Evolutionary conservation across 2,329 filamentous ascomycete genomes (phyloP).

Genomic region (Fusarium nanum): DNA sequence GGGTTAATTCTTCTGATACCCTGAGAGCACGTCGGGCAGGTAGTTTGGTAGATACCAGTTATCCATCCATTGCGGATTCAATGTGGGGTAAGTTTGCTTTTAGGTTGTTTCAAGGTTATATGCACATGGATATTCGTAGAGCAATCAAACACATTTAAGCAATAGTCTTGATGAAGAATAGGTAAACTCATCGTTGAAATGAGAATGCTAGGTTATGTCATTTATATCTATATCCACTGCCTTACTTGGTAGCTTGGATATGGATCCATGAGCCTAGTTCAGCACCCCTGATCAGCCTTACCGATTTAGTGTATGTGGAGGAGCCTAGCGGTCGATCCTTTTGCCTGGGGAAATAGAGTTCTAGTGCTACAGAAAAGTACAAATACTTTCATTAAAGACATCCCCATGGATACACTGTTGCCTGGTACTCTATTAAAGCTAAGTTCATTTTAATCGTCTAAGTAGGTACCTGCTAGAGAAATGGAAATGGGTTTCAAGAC

Average conservation of each 20-base stretch:
- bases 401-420: background rate
- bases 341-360: background rate
- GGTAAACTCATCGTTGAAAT: too few relatives aligned
- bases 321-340: background rate
- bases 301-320: conserved; percentile 14
- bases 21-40: background rate
- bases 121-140: background rate
- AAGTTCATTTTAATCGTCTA: too few relatives aligned
- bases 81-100: background rate
- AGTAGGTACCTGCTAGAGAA: too few relatives aligned
- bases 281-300: conserved; percentile 27
- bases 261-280: background rate
- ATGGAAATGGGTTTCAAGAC: too few relatives aligned
- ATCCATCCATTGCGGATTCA: background rate
- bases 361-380: background rate
- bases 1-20: background rate
- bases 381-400: conserved; percentile 4
- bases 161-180: too few relatives aligned
- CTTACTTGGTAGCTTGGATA: background rate
- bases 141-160: too few relatives aligned
- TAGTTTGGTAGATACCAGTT: background rate
- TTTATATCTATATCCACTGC: too few relatives aligned
- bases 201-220: too few relatives aligned
- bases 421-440: too few relatives aligned
- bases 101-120: background rate